Evolutionary conservation across 495 filamentous ascomycete species (phyloP), one percentile per base, ranked within the genome.

Genomic region (Talaromyces nanjingensis): DNA sequence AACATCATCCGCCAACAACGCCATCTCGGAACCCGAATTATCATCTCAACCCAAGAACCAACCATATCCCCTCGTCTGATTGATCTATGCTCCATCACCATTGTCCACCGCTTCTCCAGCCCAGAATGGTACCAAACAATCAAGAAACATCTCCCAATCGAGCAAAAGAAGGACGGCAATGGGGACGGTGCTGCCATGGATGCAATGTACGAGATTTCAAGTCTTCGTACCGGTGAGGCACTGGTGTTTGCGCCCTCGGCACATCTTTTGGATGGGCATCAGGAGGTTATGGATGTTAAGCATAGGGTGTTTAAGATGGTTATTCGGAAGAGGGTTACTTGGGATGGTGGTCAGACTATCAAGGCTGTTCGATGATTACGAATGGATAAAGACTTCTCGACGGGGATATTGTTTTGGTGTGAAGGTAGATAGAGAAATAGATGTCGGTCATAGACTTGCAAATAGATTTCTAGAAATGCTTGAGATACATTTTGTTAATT

Each of bases 1-100:
- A 77, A 79, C 0, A 80, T 81, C 3, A 88, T 93, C 68, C 84
- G 90, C 2, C 79, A 86, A 60, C 90, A 93, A 67, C 87, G 91
- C 11, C 91, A 93, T 69, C 69, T 86, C 2, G 90, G 80, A 3
- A 76, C 83, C 0, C 82, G 89, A 5, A 75, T 91, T 33, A 63
- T 93, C 42, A 86, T 92, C 52, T 83, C 89, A 0, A 93, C 90
- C 0, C 89, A 93, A 67, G 90, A 93, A 65, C 90, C 90, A 0
- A 92, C 88, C 0, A 86, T 93, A 53, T 87, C 86, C 0, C 83
- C 85, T 0, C 75, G 77, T 37, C 79, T 93, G 4, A 76, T 93
- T 1, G 88, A 89, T 62, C 76, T 92, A 6, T 90, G 85, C 74
- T 86, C 81, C 29, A 75, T 89, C 45, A 90, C 87, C 1, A 80